Conservation (phyloP, 306 rosid genomes). For the Lathyrus aphaca region DNA sequence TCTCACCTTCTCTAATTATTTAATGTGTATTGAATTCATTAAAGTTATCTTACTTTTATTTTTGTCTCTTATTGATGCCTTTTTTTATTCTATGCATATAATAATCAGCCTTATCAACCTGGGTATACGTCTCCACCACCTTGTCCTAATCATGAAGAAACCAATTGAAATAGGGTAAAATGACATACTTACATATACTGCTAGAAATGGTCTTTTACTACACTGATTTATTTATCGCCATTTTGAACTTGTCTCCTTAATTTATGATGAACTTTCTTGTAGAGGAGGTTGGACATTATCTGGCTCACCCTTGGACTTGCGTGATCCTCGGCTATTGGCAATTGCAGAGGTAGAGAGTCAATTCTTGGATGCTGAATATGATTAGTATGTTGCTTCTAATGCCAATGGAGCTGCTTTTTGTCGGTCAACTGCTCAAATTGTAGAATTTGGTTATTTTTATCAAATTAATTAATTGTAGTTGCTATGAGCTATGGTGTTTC, state of each 20-base stretch:
- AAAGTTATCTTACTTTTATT: background rate
- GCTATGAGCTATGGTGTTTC: background rate
- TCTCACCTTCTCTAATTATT: too few relatives aligned
- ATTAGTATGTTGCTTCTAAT: constrained; percentile 83
- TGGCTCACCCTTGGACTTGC: constrained; percentile 94
- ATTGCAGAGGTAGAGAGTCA: constrained; percentile 95
- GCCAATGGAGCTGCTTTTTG: constrained; percentile 94
- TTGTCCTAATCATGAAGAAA: constrained; percentile 75
- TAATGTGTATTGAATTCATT: constrained; percentile 6
- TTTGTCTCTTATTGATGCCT: constrained; percentile 34
- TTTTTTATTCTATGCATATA: constrained; percentile 21
- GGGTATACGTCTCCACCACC: constrained; percentile 93
- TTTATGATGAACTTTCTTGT: constrained; percentile 25
- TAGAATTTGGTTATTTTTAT: constrained; percentile 33
- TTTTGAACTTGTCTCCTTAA: constrained; percentile 26
- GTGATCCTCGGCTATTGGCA: constrained; percentile 90
- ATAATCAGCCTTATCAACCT: constrained; percentile 71
- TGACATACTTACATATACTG: too few relatives aligned
- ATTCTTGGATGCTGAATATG: constrained; percentile 89
- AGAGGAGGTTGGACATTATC: constrained; percentile 97
- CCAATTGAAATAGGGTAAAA: constrained; percentile 90
- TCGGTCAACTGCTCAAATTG: constrained; percentile 94
- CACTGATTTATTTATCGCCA: background rate
- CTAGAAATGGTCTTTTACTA: too few relatives aligned
- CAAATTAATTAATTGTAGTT: constrained; percentile 1